Evolutionary conservation across 2,329 filamentous ascomycete species (phyloP).

Genomic region (Nemania abortiva): DNA sequence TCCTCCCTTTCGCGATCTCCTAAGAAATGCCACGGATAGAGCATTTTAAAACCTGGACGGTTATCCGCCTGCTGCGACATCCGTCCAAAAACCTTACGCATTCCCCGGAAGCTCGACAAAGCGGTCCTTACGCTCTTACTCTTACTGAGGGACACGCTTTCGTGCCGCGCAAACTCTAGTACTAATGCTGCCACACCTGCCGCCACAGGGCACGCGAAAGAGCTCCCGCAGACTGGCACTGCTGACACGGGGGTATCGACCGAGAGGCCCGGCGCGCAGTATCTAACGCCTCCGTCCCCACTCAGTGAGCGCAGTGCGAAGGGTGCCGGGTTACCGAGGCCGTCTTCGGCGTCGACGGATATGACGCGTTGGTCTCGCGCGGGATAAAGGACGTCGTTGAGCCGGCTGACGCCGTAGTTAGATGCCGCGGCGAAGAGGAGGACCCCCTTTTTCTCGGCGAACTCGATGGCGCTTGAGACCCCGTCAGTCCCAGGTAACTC

Average conservation of each 20-base stretch:
- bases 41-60: slow-evolving; percentile 18
- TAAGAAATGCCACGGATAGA: slow-evolving; percentile 27
- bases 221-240: slow-evolving; percentile 18
- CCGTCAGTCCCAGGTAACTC: slow-evolving; percentile 15
- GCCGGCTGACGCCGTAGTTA: slow-evolving; percentile 22
- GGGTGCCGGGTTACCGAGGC: slow-evolving; percentile 11
- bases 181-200: slow-evolving; percentile 21
- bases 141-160: slow-evolving; percentile 11
- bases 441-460: slow-evolving; percentile 9
- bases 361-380: slow-evolving; percentile 19
- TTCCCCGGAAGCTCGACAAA: slow-evolving; percentile 5
- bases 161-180: slow-evolving; percentile 16
- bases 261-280: slow-evolving; percentile 24
- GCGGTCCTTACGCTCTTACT: slow-evolving; percentile 9
- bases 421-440: slow-evolving; percentile 25
- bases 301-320: neutral
- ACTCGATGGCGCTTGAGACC: slow-evolving; percentile 20
- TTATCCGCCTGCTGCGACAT: slow-evolving; percentile 21
- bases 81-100: slow-evolving; percentile 4
- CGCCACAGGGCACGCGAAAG: slow-evolving; percentile 23
- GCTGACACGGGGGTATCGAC: slow-evolving; percentile 16
- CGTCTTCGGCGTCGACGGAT: slow-evolving; percentile 23
- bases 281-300: neutral
- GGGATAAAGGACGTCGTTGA: slow-evolving; percentile 26
- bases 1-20: neutral